Evolutionary conservation across 176 grass and related monocot species (phyloP), one percentile per base, ranked within the genome.

Genomic region (Ananas comosus): DNA sequence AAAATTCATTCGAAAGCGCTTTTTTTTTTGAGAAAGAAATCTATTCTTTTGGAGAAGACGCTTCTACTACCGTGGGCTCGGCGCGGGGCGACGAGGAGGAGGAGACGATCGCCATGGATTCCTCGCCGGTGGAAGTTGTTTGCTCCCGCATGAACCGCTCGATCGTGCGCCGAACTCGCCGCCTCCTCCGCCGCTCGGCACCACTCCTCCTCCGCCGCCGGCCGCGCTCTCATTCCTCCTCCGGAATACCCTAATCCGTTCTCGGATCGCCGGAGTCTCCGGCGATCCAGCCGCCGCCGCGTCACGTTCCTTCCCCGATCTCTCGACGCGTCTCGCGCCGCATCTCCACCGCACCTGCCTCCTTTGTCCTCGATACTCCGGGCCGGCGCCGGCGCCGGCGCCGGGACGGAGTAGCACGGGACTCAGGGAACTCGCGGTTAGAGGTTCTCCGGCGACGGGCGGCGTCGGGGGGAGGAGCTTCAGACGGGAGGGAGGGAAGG

Each of bases 111-210:
- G 73, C 57, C 74, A 91, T 80, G 53, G 82, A 94, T 74, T 99
- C 95, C 83, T 99, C 87, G 51, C 80, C 80, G 83, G 49, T 88
- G 95, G 81, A 99, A 94, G 19, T 72, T 50, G 83, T 85, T 71
- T 99, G 90, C 85, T 80, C 82, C 9, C 84, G 87, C 76, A 99
- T 94, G 80, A 99, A 99, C 70, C 78, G 87, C 82, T 94, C 95
- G 10, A 99, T 74, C 19, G 73, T 90, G 50, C 79, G 80, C 64
- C 85, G 74, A 99, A 94, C 72, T 91, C 12, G 78, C 95, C 27
- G 78, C 80, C 72, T 96, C 91, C 17, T 91, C 88, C 29, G 51
- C 16, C 16, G 0, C 81, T 85, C 23, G 19, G 49, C 78, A 73
- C 59, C 64, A 22, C 50, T 64, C 76, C 53, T 73, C 83, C 64